A percentile compares a stretch with the other conserved stretches of the same genome.
Evolutionary conservation across 768 basidiomycete genomes (phyloP).

Genomic region (Russula griseocarnosa): DNA sequence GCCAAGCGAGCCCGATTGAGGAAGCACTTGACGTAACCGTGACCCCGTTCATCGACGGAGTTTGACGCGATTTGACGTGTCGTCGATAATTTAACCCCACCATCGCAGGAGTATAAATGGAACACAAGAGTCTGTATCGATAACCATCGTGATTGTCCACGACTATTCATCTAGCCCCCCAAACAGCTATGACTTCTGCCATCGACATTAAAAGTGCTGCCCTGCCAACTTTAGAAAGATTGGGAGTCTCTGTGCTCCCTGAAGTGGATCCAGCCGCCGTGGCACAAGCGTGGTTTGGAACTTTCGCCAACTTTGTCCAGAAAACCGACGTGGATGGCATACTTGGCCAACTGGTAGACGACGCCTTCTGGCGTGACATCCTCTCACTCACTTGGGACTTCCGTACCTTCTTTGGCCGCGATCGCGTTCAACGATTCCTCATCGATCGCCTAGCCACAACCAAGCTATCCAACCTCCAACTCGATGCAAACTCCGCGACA

Average conservation of each 20-base stretch:
- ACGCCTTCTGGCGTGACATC: constrained; percentile 55
- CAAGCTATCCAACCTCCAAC: constrained; percentile 30
- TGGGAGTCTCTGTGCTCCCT: constrained; percentile 23
- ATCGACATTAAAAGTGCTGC: constrained; percentile 15
- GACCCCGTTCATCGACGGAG: background rate
- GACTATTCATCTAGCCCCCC: background rate
- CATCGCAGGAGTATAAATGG: constrained; percentile 11
- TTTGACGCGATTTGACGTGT: background rate
- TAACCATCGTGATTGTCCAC: background rate
- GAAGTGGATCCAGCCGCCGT: constrained; percentile 23
- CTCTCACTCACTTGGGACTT: constrained; percentile 64
- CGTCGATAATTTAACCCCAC: background rate
- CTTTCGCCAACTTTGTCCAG: constrained; percentile 26
- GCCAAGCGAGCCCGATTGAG: background rate
- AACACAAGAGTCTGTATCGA: background rate
- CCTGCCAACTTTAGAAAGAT: constrained; percentile 30
- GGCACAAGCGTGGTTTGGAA: constrained; percentile 29
- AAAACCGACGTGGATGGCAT: constrained; percentile 21
- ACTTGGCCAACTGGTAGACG: constrained; percentile 28
- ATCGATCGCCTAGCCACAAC: constrained; percentile 40
- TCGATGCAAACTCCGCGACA: constrained; percentile 28
- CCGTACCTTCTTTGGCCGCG: constrained; percentile 48
- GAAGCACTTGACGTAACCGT: background rate
- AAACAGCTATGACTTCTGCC: constrained; percentile 6
- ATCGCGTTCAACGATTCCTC: constrained; percentile 44